These are phyloP conservation scores for Pseudogymnoascus sp. DNA, from an alignment of 2,329 filamentous ascomycete species.

Conservation along the genomic window DNA sequence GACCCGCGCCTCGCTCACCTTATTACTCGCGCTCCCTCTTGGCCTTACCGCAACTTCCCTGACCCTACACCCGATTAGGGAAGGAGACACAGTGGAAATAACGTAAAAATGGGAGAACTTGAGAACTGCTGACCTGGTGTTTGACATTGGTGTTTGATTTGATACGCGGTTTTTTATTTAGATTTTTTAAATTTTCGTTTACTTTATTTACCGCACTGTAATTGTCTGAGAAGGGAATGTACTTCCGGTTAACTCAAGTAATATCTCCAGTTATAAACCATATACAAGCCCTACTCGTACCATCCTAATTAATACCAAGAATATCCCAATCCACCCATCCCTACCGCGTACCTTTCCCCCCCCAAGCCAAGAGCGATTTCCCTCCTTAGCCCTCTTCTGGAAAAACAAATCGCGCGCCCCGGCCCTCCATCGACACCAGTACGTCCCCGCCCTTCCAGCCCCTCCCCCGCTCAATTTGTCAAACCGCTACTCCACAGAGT, in stretches of 20 bases:
- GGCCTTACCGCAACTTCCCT: neutral
- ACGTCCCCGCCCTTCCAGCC: neutral
- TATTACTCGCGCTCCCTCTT: neutral
- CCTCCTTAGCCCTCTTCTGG: neutral
- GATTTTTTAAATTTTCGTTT: neutral
- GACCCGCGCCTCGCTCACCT: neutral
- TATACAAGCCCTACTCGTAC: neutral
- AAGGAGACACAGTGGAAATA: neutral
- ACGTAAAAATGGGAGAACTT: no score
- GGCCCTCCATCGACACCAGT: neutral
- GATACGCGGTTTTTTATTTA: neutral
- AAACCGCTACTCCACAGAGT: neutral
- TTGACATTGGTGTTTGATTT: neutral
- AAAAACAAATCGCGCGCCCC: neutral
- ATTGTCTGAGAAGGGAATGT: neutral
- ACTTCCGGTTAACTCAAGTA: neutral
- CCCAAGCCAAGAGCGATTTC: neutral
- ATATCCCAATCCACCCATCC: neutral
- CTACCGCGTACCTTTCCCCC: neutral
- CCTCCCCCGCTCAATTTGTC: slow-evolving; percentile 3
- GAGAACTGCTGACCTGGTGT: neutral
- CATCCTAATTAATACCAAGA: neutral
- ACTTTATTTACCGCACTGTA: neutral
- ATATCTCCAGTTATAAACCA: neutral
- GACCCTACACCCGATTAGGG: neutral